phyloP scores from a whole-genome alignment of 139 green algal species.

The Tetradesmus obliquus region DNA sequence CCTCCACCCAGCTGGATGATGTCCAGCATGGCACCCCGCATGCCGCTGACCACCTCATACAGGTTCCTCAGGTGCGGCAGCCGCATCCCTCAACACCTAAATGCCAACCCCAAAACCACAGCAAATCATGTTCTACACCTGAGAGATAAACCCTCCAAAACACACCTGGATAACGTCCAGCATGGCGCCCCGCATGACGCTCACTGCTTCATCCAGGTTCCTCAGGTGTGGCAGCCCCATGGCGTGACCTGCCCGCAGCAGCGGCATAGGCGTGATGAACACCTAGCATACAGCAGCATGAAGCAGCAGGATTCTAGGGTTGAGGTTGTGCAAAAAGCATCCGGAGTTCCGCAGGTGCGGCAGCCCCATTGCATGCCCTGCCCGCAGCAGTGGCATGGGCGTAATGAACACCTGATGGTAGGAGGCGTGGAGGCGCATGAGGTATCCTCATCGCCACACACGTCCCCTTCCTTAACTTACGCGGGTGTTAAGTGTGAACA shows the following conservation, averaged over 20 bases:
- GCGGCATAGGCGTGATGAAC: constrained; percentile 82
- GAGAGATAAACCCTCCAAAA: too few relatives aligned
- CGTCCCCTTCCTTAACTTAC: too few relatives aligned
- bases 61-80: constrained; percentile 65
- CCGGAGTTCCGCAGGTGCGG: constrained; percentile 57
- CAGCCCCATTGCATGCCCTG: constrained; percentile 59
- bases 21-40: constrained; percentile 66
- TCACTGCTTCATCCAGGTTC: constrained; percentile 59
- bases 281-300: constrained; percentile 47
- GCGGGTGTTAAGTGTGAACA: too few relatives aligned
- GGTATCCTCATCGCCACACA: too few relatives aligned
- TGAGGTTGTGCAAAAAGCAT: too few relatives aligned
- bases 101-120: too few relatives aligned
- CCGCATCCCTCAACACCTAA: too few relatives aligned
- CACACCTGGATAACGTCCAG: constrained; percentile 57
- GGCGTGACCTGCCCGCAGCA: constrained; percentile 67
- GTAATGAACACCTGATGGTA: constrained; percentile 81
- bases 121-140: too few relatives aligned
- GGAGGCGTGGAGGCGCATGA: too few relatives aligned
- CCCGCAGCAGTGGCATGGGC: constrained; percentile 74
- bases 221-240: constrained; percentile 60
- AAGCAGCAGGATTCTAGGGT: not conserved
- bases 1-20: constrained; percentile 50
- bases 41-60: constrained; percentile 54
- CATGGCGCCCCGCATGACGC: constrained; percentile 63